Conservation (phyloP, 352 stramenopile genomes). For the Phytopythium delawarense region DNA sequence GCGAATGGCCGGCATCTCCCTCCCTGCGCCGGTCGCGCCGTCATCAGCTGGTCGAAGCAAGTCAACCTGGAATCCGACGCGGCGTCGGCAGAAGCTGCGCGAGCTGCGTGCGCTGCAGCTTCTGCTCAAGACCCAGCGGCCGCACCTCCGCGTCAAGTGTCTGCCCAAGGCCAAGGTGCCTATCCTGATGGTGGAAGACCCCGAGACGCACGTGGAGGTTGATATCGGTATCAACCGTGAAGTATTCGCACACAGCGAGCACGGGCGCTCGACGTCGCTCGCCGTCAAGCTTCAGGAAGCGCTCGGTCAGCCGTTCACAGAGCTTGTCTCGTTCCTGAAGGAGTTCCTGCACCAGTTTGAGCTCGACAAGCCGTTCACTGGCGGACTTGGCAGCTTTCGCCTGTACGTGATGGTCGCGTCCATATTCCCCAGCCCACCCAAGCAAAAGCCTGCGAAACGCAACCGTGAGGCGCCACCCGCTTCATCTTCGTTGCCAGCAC, state of each 20-base stretch:
- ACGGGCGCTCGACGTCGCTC: slow-evolving; percentile 58
- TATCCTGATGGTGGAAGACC: slow-evolving; percentile 66
- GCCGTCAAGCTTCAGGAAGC: slow-evolving; percentile 37
- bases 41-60: slow-evolving; percentile 16
- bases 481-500: background rate
- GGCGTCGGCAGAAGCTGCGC: slow-evolving; percentile 53
- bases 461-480: background rate
- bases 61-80: slow-evolving; percentile 70
- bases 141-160: slow-evolving; percentile 56
- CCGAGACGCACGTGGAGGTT: slow-evolving; percentile 43
- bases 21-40: background rate
- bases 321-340: slow-evolving; percentile 65
- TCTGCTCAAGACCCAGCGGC: slow-evolving; percentile 41
- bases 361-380: slow-evolving; percentile 77
- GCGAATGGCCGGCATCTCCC: slow-evolving; percentile 4
- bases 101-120: slow-evolving; percentile 51
- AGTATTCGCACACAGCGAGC: slow-evolving; percentile 48
- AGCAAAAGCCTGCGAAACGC: background rate
- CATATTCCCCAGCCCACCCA: slow-evolving; percentile 30
- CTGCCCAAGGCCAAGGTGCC: slow-evolving; percentile 70
- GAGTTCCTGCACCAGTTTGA: slow-evolving; percentile 78
- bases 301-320: slow-evolving; percentile 42
- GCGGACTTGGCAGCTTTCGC: slow-evolving; percentile 70
- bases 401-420: slow-evolving; percentile 81
- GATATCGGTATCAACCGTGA: slow-evolving; percentile 69